A percentile compares a stretch with the other conserved stretches of the same genome.
phyloP scores from a whole-genome alignment of 257 asterid species.

The Primulina eburnea region DNA sequence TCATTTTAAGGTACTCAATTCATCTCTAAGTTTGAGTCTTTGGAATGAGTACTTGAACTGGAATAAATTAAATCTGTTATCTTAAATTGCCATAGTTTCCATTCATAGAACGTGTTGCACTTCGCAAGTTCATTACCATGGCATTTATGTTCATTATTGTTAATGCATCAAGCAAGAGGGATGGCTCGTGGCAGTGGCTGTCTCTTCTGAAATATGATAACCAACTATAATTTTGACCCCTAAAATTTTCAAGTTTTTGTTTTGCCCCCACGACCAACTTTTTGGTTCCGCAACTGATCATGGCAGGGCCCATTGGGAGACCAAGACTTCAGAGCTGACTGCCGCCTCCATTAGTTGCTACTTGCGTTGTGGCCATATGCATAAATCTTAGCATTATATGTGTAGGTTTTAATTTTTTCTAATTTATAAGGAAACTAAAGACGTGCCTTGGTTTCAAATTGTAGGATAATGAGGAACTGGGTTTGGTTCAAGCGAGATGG shows the following conservation, averaged over 20 bases:
- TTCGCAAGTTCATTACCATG: neutral
- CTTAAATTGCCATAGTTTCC: neutral
- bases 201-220: too few relatives aligned
- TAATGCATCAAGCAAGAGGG: too few relatives aligned
- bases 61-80: neutral
- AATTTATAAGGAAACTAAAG: neutral
- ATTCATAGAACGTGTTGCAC: neutral
- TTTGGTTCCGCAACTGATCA: neutral
- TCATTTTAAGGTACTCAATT: slow-evolving; percentile 11
- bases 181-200: too few relatives aligned
- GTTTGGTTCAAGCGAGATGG: slow-evolving; percentile 28
- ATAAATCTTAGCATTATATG: too few relatives aligned
- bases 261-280: too few relatives aligned
- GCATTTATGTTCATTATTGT: neutral
- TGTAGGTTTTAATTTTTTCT: neutral
- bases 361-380: too few relatives aligned
- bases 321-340: too few relatives aligned
- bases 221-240: too few relatives aligned
- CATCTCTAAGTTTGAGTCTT: neutral
- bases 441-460: neutral
- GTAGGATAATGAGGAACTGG: slow-evolving; percentile 24
- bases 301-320: too few relatives aligned
- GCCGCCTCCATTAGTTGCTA: too few relatives aligned
- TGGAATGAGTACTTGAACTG: neutral
- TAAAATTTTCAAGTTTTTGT: too few relatives aligned